phyloP scores from a whole-genome alignment of 208 protist genomes.

The Trypanosomatidae sp. region DNA sequence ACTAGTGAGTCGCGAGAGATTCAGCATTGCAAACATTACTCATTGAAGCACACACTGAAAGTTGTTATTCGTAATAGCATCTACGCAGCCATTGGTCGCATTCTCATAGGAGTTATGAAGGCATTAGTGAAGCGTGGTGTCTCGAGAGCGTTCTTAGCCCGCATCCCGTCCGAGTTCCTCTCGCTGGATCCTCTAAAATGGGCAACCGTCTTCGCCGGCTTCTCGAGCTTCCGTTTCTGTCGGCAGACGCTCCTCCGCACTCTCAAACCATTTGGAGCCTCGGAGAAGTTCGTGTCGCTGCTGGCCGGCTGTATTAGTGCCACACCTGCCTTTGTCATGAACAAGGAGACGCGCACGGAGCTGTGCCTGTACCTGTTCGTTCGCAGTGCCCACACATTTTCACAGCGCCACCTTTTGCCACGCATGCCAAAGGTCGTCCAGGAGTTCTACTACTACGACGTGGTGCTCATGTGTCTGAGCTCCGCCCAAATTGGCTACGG shows the following conservation, averaged over 20 bases:
- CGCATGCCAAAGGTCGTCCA: conserved; percentile 43
- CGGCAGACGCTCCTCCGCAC: conserved; percentile 42
- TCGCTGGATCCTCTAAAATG: conserved; percentile 84
- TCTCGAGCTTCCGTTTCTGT: conserved; percentile 72
- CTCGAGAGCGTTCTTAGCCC: conserved; percentile 23
- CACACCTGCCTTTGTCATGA: conserved; percentile 72
- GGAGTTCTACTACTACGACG: conserved; percentile 80
- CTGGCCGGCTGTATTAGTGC: conserved; percentile 66
- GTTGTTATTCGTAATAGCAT: conserved; percentile 69
- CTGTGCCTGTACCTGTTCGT: conserved; percentile 81
- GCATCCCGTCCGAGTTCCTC: conserved; percentile 53
- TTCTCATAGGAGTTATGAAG: conserved; percentile 74
- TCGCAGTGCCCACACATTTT: conserved; percentile 67
- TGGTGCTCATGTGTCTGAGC: conserved; percentile 78
- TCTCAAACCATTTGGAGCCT: conserved; percentile 22
- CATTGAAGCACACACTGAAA: conserved; percentile 42
- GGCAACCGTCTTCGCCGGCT: conserved; percentile 63
- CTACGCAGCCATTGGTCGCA: conserved; percentile 51
- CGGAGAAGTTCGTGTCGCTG: conserved; percentile 46
- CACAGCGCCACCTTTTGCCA: conserved; percentile 58
- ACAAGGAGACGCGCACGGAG: conserved; percentile 70
- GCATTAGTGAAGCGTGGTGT: conserved; percentile 54
- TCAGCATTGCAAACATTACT: conserved; percentile 37
- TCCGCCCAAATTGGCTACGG: conserved; percentile 79
- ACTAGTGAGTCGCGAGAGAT: conserved; percentile 10